Percentiles rank a stretch among this genome's conserved stretches.
Evolutionary conservation across 805 yeast genomes (phyloP).

Genomic region (Nakazawaea ernobii): DNA sequence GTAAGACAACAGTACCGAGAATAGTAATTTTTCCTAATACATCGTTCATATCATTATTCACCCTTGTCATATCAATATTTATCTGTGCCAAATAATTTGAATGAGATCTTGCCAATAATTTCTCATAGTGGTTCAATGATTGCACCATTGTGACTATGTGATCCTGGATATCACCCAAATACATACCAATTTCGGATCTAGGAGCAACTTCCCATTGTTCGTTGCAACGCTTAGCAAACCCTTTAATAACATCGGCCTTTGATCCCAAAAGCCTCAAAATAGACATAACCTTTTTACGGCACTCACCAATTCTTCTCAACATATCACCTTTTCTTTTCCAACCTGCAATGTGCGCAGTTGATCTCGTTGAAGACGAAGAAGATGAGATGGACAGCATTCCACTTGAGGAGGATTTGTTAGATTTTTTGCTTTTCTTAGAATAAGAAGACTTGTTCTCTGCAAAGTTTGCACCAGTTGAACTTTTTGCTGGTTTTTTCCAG

Average conservation of each 20-base stretch:
- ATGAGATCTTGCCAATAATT: conserved; percentile 89
- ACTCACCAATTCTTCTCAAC: conserved; percentile 91
- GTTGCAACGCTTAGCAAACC: conserved; percentile 85
- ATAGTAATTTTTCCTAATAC: conserved; percentile 90
- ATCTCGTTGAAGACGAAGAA: conserved; percentile 26
- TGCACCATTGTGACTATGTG: conserved; percentile 98
- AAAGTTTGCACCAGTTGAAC: conserved; percentile 17
- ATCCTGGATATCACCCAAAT: conserved; percentile 95
- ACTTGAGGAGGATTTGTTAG: conserved; percentile 16
- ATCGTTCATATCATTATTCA: conserved; percentile 95
- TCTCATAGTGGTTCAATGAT: conserved; percentile 89
- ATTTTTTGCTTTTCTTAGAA: conserved; percentile 14
- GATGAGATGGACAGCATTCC: conserved; percentile 17
- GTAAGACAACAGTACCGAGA: conserved; percentile 90
- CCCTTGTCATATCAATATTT: conserved; percentile 96
- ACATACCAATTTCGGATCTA: conserved; percentile 84
- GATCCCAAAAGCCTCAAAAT: conserved; percentile 77
- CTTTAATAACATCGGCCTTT: conserved; percentile 97
- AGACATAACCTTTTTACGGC: conserved; percentile 92
- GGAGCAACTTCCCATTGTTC: conserved; percentile 81
- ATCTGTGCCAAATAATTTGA: conserved; percentile 94
- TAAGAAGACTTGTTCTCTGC: conserved; percentile 17
- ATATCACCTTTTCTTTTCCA: conserved; percentile 95
- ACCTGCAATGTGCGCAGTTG: conserved; percentile 42
- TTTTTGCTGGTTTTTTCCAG: conserved; percentile 22